A percentile compares a stretch with the other conserved stretches of the same genome.
These are phyloP conservation scores for Kernera saxatilis DNA, from an alignment of 345 rosid genomes.

Conservation along the genomic window DNA sequence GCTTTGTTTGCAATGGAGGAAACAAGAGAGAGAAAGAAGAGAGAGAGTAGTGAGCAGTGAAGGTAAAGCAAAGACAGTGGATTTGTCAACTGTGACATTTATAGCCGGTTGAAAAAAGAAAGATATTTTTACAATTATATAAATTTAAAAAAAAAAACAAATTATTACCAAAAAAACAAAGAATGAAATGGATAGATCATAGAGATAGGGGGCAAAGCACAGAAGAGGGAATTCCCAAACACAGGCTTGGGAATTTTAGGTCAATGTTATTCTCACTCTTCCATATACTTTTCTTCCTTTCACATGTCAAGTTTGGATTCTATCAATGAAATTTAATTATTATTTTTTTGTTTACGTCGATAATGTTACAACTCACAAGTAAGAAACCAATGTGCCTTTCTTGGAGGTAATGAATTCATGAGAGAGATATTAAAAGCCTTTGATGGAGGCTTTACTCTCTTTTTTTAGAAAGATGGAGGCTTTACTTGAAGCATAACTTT, in stretches of 20 bases:
- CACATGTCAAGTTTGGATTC: conserved; percentile 22
- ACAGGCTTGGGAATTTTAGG: conserved; percentile 20
- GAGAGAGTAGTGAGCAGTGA: conserved; percentile 38
- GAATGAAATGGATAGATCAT: conserved; percentile 3
- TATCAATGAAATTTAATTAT: not conserved
- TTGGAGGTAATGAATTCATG: conserved; percentile 23
- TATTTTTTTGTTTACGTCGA: not conserved
- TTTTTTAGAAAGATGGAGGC: too few species aligned
- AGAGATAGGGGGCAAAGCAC: conserved; percentile 6
- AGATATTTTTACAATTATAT: not conserved
- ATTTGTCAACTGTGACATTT: conserved; percentile 36
- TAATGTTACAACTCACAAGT: conserved; percentile 24
- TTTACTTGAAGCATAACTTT: conserved; percentile 42
- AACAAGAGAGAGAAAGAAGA: conserved; percentile 38
- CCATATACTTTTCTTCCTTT: conserved; percentile 17
- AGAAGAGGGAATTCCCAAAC: conserved; percentile 21
- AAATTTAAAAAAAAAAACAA: too few species aligned
- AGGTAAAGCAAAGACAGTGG: conserved; percentile 36
- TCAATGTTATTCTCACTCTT: conserved; percentile 17
- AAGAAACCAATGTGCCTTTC: conserved; percentile 29
- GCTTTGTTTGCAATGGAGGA: conserved; percentile 94
- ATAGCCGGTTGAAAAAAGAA: conserved; percentile 28
- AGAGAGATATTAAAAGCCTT: conserved; percentile 19
- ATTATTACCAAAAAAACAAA: not conserved
- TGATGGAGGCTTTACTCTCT: conserved; percentile 34